A percentile compares a stretch with the other conserved stretches of the same genome.
Conservation (phyloP, 1,284 basidiomycete species). For the Leccinum fuscescens region DNA sequence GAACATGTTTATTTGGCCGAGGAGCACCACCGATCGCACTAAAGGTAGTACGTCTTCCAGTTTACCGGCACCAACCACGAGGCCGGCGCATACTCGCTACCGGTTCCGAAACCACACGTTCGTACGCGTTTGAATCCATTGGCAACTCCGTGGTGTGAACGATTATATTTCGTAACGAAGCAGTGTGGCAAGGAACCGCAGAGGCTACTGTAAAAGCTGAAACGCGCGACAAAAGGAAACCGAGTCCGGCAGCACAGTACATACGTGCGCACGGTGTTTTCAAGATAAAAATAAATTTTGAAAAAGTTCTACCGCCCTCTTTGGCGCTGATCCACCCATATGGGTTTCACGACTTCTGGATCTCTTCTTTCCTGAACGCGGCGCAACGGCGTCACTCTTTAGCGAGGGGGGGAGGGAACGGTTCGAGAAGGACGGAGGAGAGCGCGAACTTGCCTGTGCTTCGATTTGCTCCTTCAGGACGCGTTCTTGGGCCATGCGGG, state of each 20-base stretch:
- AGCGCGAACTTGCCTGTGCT: conserved; percentile 49
- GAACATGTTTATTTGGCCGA: not conserved
- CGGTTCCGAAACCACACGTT: not conserved
- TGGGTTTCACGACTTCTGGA: conserved; percentile 50
- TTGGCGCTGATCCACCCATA: conserved; percentile 43
- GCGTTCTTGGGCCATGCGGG: conserved; percentile 55
- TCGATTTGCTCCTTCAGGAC: conserved; percentile 51
- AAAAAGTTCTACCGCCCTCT: conserved; percentile 7
- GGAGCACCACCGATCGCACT: too few species aligned
- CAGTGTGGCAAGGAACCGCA: not conserved
- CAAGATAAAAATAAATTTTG: not conserved
- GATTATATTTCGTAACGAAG: not conserved
- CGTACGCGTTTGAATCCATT: not conserved
- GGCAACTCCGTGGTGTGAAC: not conserved
- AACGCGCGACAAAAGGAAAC: conserved; percentile 1
- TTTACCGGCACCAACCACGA: not conserved
- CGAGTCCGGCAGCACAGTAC: not conserved
- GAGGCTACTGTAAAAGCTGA: not conserved
- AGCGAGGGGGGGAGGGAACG: not conserved
- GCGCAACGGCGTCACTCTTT: conserved; percentile 4
- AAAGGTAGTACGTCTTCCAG: not conserved
- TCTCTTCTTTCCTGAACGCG: conserved; percentile 28
- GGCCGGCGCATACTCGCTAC: not conserved
- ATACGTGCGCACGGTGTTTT: not conserved
- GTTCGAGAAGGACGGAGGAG: conserved; percentile 1